Conservation (phyloP, 2,329 filamentous ascomycete species). For the Neofusicoccum parvum region DNA sequence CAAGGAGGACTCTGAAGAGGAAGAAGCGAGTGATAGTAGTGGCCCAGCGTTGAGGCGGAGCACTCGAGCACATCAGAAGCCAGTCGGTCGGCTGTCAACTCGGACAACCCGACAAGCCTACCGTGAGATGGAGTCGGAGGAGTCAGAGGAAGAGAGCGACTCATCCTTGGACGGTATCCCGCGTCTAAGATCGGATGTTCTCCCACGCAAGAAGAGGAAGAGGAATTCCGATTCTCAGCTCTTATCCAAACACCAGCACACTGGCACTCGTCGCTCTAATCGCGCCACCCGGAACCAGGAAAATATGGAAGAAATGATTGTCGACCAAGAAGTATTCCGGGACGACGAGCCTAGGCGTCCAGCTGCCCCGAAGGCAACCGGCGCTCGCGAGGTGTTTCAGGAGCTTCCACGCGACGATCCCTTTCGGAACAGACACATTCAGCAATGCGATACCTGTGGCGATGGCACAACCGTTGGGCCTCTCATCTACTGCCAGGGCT, state of each 20-base stretch:
- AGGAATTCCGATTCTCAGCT: constrained; percentile 27
- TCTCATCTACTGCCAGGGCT: constrained; percentile 89
- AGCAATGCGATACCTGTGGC: constrained; percentile 73
- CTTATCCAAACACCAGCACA: constrained; percentile 21
- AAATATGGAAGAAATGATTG: constrained; percentile 56
- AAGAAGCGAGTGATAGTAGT: constrained; percentile 21
- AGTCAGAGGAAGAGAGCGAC: constrained; percentile 3
- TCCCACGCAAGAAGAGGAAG: constrained; percentile 43
- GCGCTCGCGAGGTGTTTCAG: constrained; percentile 72
- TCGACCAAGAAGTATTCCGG: constrained; percentile 65
- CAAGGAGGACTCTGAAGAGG: constrained; percentile 27
- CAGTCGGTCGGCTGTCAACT: not conserved
- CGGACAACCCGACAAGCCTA: constrained; percentile 2
- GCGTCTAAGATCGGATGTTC: constrained; percentile 45
- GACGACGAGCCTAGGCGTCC: constrained; percentile 42
- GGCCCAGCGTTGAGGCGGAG: not conserved
- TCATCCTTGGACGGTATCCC: constrained; percentile 27
- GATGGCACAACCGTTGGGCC: constrained; percentile 63
- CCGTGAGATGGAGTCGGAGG: not conserved
- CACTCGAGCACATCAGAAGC: not conserved
- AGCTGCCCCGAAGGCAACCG: constrained; percentile 55
- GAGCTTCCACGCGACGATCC: constrained; percentile 60
- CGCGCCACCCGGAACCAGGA: constrained; percentile 48
- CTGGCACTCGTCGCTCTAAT: constrained; percentile 46
- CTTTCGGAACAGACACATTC: constrained; percentile 72